phyloP scores from a whole-genome alignment of 805 yeast species.

The Starmerella potacharoeniae region DNA sequence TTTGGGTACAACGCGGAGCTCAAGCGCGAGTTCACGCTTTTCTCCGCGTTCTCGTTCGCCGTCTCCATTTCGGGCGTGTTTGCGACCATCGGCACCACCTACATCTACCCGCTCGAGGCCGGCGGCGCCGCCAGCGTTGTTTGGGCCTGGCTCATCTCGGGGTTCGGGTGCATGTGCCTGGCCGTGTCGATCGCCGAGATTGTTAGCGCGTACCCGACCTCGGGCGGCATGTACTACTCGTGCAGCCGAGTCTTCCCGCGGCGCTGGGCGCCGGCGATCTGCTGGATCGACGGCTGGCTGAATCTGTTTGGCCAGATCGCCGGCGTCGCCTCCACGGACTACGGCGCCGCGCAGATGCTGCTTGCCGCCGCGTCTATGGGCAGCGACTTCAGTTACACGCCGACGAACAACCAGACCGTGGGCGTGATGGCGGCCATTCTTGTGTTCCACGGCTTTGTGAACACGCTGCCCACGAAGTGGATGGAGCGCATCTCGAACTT shows the following conservation, averaged over 20 bases:
- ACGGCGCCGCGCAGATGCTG: conserved; percentile 28
- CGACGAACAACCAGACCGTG: conserved; percentile 23
- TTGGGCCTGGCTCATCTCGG: conserved; percentile 53
- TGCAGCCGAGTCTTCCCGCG: conserved; percentile 21
- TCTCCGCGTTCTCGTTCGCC: conserved; percentile 54
- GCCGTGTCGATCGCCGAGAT: conserved; percentile 57
- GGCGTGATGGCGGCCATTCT: conserved; percentile 34
- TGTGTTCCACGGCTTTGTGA: conserved; percentile 38
- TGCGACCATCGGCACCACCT: conserved; percentile 49
- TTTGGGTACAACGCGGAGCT: conserved; percentile 55
- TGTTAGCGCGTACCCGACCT: conserved; percentile 60
- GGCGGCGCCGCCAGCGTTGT: conserved; percentile 55
- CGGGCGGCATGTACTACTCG: conserved; percentile 66
- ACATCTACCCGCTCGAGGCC: conserved; percentile 34
- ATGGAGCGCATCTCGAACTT: conserved; percentile 41
- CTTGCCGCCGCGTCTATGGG: conserved; percentile 29
- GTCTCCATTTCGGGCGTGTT: conserved; percentile 54
- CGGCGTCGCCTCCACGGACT: conserved; percentile 29
- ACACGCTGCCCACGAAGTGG: conserved; percentile 41
- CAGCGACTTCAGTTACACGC: conserved; percentile 24
- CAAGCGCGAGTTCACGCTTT: conserved; percentile 43
- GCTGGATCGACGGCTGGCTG: conserved; percentile 46
- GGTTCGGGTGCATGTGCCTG: conserved; percentile 41
- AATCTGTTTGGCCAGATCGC: conserved; percentile 31
- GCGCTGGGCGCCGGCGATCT: conserved; percentile 39